These are phyloP conservation scores for Nicotiana otophora DNA, from an alignment of 257 asterid species.

Conservation along the genomic window DNA sequence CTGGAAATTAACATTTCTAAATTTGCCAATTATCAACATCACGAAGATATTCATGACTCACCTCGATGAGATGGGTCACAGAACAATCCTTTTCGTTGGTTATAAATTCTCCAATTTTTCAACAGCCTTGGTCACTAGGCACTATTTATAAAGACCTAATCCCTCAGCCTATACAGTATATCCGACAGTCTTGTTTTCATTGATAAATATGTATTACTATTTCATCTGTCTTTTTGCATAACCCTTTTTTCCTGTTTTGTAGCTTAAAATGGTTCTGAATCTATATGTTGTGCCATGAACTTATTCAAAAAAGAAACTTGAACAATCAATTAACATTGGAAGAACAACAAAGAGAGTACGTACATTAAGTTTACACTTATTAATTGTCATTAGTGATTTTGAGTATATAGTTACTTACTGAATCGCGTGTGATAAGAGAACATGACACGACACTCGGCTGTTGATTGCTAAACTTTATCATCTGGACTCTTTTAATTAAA, in stretches of 20 bases:
- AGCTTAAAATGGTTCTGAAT: background rate
- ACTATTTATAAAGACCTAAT: constrained; percentile 6
- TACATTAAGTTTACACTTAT: too few relatives aligned
- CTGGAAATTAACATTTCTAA: background rate
- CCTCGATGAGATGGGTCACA: background rate
- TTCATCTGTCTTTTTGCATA: background rate
- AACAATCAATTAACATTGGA: too few relatives aligned
- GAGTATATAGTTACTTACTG: too few relatives aligned
- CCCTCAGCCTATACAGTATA: background rate
- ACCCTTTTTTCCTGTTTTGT: background rate
- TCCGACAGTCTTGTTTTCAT: background rate
- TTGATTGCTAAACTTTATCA: background rate
- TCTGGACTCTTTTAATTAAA: background rate
- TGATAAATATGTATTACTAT: background rate
- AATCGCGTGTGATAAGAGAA: too few relatives aligned
- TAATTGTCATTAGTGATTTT: too few relatives aligned
- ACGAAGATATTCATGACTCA: too few relatives aligned
- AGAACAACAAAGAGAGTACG: too few relatives aligned
- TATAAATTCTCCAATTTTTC: background rate
- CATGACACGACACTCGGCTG: too few relatives aligned
- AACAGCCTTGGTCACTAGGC: background rate
- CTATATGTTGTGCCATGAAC: background rate
- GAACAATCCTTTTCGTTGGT: background rate
- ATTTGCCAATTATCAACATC: background rate
- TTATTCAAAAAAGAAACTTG: background rate